Conservation (phyloP, 768 basidiomycete genomes). For the Podaxis mareebaensis region DNA sequence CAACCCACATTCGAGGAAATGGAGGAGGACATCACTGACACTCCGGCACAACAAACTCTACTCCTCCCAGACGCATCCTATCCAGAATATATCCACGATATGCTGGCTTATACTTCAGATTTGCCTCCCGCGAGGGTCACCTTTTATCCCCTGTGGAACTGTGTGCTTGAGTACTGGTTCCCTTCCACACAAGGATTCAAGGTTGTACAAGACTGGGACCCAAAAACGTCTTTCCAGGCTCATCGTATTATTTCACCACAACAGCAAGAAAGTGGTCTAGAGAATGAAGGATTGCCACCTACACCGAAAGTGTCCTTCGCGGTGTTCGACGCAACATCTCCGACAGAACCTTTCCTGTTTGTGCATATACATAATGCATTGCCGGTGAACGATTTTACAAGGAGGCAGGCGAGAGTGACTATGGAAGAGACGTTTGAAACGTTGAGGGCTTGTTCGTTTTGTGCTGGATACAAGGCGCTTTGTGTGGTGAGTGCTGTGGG, state of each 20-base stretch:
- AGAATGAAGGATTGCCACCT: not conserved
- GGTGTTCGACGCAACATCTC: not conserved
- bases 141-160: not conserved
- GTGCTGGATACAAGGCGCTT: conserved; percentile 1
- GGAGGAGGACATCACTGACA: not conserved
- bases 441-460: conserved; percentile 3
- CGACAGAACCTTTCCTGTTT: conserved; percentile 6
- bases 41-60: not conserved
- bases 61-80: not conserved
- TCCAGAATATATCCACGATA: conserved; percentile 10
- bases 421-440: conserved; percentile 8
- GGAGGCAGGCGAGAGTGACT: not conserved
- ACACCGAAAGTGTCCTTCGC: conserved; percentile 1
- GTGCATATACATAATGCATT: not conserved
- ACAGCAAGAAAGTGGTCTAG: not conserved
- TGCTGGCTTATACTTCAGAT: not conserved
- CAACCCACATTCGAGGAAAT: not conserved
- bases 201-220: conserved; percentile 10
- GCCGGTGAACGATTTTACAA: not conserved
- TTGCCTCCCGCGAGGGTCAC: not conserved
- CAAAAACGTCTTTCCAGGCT: not conserved
- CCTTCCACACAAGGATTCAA: conserved; percentile 7
- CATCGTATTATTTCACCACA: not conserved
- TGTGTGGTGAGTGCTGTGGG: conserved; percentile 4
- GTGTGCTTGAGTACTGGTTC: conserved; percentile 11